Percentiles rank a stretch among this genome's conserved stretches.
Conservation (phyloP, 495 filamentous ascomycete genomes). For the Jackrogersella minutella region DNA sequence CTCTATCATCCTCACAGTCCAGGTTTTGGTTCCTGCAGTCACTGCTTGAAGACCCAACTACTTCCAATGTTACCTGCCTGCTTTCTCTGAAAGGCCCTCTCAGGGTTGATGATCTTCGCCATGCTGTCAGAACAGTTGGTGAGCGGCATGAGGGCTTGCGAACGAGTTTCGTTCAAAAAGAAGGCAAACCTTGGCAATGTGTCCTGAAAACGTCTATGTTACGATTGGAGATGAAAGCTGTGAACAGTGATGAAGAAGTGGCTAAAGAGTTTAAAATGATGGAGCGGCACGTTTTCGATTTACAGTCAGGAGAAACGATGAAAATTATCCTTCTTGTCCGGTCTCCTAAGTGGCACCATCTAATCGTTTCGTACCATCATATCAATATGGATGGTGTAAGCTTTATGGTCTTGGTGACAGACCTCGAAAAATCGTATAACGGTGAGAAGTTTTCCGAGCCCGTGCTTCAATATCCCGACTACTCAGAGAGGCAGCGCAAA, state of each 20-base stretch:
- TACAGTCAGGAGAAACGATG: background rate
- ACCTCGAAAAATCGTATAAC: slow-evolving; percentile 53
- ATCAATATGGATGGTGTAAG: slow-evolving; percentile 44
- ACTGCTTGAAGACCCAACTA: slow-evolving; percentile 46
- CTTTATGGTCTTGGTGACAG: slow-evolving; percentile 30
- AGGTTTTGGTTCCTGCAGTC: slow-evolving; percentile 57
- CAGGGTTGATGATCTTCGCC: slow-evolving; percentile 27
- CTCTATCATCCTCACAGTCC: slow-evolving; percentile 48
- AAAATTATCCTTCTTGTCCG: slow-evolving; percentile 1
- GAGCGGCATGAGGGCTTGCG: slow-evolving; percentile 17
- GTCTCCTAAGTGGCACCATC: background rate
- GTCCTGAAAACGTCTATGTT: background rate
- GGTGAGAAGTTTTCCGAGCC: slow-evolving; percentile 20
- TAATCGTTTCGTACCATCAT: slow-evolving; percentile 44
- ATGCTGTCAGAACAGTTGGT: slow-evolving; percentile 41
- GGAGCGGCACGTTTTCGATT: background rate
- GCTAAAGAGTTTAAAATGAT: background rate
- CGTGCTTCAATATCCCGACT: slow-evolving; percentile 27
- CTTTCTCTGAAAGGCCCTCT: slow-evolving; percentile 43
- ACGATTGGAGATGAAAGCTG: background rate
- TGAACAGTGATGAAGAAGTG: background rate
- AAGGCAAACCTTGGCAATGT: background rate
- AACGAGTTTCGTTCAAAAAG: background rate
- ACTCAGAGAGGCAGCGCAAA: slow-evolving; percentile 22
- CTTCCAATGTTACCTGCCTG: slow-evolving; percentile 47